Percentiles rank a stretch among this genome's conserved stretches.
These are phyloP conservation scores for Ophiostoma sp. DNA, from an alignment of 2,329 filamentous ascomycete species.

Conservation along the genomic window DNA sequence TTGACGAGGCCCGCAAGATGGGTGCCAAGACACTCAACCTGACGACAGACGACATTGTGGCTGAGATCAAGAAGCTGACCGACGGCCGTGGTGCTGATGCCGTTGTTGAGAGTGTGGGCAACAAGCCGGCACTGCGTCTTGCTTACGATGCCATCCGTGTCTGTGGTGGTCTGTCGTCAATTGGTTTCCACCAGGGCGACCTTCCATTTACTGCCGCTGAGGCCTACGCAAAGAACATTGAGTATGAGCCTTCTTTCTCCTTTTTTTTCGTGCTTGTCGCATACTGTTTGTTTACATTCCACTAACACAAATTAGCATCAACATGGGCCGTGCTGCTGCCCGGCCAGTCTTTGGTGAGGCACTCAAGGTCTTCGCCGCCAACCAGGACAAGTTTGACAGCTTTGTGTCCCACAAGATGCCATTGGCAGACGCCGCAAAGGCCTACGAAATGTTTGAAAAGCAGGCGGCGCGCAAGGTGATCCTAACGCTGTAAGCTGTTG, in stretches of 20 bases:
- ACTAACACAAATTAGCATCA: slow-evolving; percentile 47
- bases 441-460: slow-evolving; percentile 23
- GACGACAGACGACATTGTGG: slow-evolving; percentile 17
- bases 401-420: slow-evolving; percentile 20
- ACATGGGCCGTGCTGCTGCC: slow-evolving; percentile 18
- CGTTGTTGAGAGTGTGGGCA: slow-evolving; percentile 26
- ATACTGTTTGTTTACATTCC: background rate
- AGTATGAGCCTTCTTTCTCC: slow-evolving; percentile 41
- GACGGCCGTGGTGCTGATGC: slow-evolving; percentile 20
- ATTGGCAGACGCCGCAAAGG: background rate
- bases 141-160: slow-evolving; percentile 24
- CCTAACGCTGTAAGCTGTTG: slow-evolving; percentile 1
- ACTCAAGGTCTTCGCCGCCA: slow-evolving; percentile 13
- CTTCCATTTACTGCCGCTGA: slow-evolving; percentile 20
- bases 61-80: slow-evolving; percentile 19
- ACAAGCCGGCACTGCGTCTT: slow-evolving; percentile 22
- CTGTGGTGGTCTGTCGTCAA: slow-evolving; percentile 25
- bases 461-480: slow-evolving; percentile 17
- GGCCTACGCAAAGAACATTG: slow-evolving; percentile 19
- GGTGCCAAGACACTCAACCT: slow-evolving; percentile 22
- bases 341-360: slow-evolving; percentile 17
- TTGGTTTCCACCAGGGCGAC: slow-evolving; percentile 27
- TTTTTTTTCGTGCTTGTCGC: background rate
- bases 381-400: slow-evolving; percentile 22
- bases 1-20: slow-evolving; percentile 21